Percentiles rank a stretch among this genome's conserved stretches.
Evolutionary conservation across 257 asterid genomes (phyloP).

Genomic region (Solanum verrucosum): DNA sequence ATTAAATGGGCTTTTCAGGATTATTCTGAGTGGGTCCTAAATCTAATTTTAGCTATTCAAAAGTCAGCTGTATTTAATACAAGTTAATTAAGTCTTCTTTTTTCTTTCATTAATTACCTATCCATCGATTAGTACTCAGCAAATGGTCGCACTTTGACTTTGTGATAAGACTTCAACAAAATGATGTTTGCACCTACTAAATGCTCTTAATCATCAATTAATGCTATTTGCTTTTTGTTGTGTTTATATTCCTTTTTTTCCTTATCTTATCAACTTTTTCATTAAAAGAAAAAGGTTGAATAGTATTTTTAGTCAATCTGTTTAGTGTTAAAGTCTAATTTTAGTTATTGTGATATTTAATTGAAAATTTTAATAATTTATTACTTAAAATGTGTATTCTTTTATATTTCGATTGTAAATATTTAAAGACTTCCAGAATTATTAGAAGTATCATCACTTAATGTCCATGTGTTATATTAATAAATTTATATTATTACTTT

Average conservation of each 20-base stretch:
- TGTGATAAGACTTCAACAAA: neutral
- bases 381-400: neutral
- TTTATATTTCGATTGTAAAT: neutral
- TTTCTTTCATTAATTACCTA: neutral
- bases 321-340: neutral
- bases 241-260: neutral
- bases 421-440: neutral
- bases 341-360: neutral
- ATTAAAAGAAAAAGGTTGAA: neutral
- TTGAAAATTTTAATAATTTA: neutral
- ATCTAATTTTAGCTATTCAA: neutral
- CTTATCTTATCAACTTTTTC: neutral
- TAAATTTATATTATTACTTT: neutral
- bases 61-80: constrained; percentile 21
- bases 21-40: neutral
- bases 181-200: neutral
- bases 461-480: neutral
- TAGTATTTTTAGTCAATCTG: neutral
- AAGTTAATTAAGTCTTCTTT: neutral
- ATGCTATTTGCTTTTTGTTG: neutral
- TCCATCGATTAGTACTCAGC: neutral
- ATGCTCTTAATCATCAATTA: neutral
- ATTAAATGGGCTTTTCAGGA: neutral
- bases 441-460: neutral
- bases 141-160: constrained; percentile 9